Evolutionary conservation across 139 green algal species (phyloP), one percentile per base, ranked within the genome.

Genomic region (Chlamydomonas urium): DNA sequence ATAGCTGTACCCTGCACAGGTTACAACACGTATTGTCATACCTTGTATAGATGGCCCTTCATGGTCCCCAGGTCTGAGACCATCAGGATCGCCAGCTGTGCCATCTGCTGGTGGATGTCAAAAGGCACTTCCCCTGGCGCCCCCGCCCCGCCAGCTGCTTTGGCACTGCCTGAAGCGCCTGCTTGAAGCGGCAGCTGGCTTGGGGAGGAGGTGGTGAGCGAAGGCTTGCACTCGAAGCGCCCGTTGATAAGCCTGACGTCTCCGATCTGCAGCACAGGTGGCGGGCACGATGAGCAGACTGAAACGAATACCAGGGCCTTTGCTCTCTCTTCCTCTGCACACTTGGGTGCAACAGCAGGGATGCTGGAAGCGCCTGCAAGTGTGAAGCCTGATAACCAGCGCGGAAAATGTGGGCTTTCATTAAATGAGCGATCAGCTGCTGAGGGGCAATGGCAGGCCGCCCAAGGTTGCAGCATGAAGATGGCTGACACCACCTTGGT

Each of bases 21-120:
- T n/a, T 34, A 4, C 65, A 71, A 19, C 35, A n/a, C 5, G 4
- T 31, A 17, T 62, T 14, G 23, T 62, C 23, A 62, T 10, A 47
- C 60, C 29, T 60, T 37, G 28, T 26, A 28, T 34, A 17, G 26
- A 24, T 65, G 4, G 4, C 31, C 28, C 4, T 3, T 2, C 8
- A 47, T 1, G 3, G 29, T 63, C 28, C 53, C 71, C 71, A 77
- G 36, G n/a, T 77, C 71, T 1, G 24, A 24, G 31, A 77, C 34
- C 61, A 77, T 77, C 38, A 71, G 47, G 5, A 71, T 34, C 1
- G 71, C 60, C 24, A 77, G 61, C 60, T 77, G 58, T 19, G 26
- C 38, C 34, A 60, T 70, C 61, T 77, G 71, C 38, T 69, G 57
- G 5, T 69, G 33, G 4, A 76, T 21, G 31, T 70, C 70, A 38